Evolutionary conservation across 2,329 filamentous ascomycete species (phyloP).

Genomic region (Alternaria ventricosa): DNA sequence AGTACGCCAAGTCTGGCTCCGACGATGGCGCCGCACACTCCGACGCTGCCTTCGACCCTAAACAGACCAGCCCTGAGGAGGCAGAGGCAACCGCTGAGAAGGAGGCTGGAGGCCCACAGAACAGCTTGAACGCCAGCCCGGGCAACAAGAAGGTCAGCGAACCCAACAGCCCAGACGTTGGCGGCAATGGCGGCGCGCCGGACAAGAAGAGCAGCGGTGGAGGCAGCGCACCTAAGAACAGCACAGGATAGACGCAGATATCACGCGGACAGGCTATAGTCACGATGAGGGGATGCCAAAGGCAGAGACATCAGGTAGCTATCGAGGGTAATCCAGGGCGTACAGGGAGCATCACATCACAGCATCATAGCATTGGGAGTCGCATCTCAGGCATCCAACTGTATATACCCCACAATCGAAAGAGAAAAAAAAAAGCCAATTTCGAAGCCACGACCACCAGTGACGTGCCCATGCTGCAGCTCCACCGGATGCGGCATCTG

Average conservation of each 20-base stretch:
- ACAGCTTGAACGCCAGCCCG: constrained; percentile 64
- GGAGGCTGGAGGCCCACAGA: constrained; percentile 40
- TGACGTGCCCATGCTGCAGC: not conserved
- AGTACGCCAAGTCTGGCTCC: constrained; percentile 72
- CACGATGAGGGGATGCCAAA: not conserved
- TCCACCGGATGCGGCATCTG: not conserved
- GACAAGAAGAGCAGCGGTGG: constrained; percentile 43
- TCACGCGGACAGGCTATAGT: not conserved
- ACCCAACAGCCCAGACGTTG: constrained; percentile 49
- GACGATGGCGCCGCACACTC: constrained; percentile 64
- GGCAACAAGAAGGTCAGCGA: constrained; percentile 66
- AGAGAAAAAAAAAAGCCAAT: not conserved
- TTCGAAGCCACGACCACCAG: not conserved
- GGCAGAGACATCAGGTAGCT: not conserved
- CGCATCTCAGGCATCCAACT: not conserved
- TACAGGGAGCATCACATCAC: not conserved
- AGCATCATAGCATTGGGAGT: constrained; percentile 2
- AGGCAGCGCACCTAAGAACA: constrained; percentile 48
- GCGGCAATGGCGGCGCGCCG: constrained; percentile 49
- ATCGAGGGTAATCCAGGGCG: not conserved
- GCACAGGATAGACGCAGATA: constrained; percentile 9
- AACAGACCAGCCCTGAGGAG: constrained; percentile 70
- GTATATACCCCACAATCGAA: not conserved
- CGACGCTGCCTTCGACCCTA: constrained; percentile 72
- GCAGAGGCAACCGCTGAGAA: constrained; percentile 54